Evolutionary conservation across 441 rosid genomes (phyloP).

Genomic region (Populus hybrid): DNA sequence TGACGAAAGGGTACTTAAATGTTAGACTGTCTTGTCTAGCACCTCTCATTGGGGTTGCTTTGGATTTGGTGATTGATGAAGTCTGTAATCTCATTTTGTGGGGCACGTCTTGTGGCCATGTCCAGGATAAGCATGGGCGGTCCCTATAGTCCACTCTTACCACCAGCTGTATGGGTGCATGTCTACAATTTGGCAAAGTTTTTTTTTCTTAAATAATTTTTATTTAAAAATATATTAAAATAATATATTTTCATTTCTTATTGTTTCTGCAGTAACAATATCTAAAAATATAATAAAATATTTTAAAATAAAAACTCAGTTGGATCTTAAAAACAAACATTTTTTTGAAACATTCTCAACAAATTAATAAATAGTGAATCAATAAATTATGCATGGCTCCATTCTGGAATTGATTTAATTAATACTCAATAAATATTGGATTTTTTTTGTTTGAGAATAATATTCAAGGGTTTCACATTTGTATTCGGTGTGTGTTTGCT

Average conservation of each 20-base stretch:
- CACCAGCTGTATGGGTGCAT: conserved; percentile 9
- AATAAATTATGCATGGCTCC: not conserved
- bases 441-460: no score
- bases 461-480: no score
- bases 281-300: no score
- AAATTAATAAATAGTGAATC: not conserved
- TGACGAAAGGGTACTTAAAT: conserved; percentile 18
- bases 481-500: no score
- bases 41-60: conserved; percentile 19
- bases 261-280: no score
- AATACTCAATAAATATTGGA: no score
- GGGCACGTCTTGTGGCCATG: conserved; percentile 5
- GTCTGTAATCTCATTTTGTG: conserved; percentile 33
- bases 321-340: no score
- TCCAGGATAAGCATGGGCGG: conserved; percentile 17
- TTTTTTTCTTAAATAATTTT: not conserved
- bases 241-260: no score
- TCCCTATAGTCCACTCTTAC: conserved; percentile 6
- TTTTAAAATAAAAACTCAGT: no score
- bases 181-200: no score
- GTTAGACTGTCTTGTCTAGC: conserved; percentile 13
- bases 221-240: no score
- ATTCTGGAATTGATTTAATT: no score
- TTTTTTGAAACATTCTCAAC: not conserved
- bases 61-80: conserved; percentile 31